Evolutionary conservation across 345 rosid genomes (phyloP).

Genomic region (Gossypium bickii): DNA sequence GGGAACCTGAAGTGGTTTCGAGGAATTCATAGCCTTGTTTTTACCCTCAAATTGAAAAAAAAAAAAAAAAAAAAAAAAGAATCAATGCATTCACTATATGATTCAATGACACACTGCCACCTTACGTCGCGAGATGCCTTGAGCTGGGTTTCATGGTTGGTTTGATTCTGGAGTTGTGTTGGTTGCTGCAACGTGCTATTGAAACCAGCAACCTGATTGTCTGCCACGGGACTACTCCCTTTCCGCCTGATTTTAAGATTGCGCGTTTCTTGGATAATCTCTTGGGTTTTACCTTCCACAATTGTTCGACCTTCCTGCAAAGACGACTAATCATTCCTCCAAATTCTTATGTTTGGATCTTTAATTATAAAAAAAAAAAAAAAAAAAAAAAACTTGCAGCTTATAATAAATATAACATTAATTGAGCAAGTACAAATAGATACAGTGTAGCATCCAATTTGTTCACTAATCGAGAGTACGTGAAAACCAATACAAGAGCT

Average conservation of each 20-base stretch:
- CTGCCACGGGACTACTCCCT: constrained; percentile 37
- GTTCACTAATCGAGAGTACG: background rate
- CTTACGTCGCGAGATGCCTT: constrained; percentile 99
- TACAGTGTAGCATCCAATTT: background rate
- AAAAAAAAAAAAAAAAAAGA: background rate
- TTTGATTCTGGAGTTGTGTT: constrained; percentile 32
- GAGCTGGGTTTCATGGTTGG: constrained; percentile 72
- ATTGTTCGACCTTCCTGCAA: constrained; percentile 81
- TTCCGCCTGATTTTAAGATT: constrained; percentile 66
- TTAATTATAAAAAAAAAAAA: background rate
- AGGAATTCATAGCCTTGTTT: background rate
- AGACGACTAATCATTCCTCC: background rate
- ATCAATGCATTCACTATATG: constrained; percentile 18
- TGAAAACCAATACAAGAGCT: background rate
- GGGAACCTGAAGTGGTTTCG: background rate
- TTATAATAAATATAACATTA: no score
- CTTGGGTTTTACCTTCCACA: constrained; percentile 71
- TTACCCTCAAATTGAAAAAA: background rate
- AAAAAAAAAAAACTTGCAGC: background rate
- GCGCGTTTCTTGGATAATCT: constrained; percentile 65
- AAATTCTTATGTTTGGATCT: background rate
- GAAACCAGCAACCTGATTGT: constrained; percentile 32
- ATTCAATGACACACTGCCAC: constrained; percentile 50
- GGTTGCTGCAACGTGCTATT: constrained; percentile 52
- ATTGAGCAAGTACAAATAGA: background rate